phyloP scores from a whole-genome alignment of 2,329 filamentous ascomycete genomes.

The Fusarium falciforme region DNA sequence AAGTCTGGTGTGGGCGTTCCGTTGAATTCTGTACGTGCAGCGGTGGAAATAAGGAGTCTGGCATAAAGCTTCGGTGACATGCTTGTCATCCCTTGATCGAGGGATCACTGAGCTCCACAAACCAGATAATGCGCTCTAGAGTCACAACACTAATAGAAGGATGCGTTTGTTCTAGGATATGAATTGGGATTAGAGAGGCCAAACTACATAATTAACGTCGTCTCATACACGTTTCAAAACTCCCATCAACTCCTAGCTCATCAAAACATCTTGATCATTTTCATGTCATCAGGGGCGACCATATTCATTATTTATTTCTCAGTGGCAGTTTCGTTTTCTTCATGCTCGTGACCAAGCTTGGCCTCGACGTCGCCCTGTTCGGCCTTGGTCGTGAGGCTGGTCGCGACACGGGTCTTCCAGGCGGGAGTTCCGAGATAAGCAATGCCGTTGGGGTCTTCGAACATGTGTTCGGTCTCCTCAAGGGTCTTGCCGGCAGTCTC shows the following conservation, averaged over 20 bases:
- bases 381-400: constrained; percentile 10
- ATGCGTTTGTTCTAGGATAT: too few relatives aligned
- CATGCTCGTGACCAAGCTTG: constrained; percentile 20
- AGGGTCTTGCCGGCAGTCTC: constrained; percentile 62
- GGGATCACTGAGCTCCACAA: too few relatives aligned
- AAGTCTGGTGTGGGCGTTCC: too few relatives aligned
- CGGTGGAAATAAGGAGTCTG: too few relatives aligned
- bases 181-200: neutral
- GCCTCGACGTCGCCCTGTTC: constrained; percentile 38
- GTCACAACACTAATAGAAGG: too few relatives aligned
- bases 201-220: neutral
- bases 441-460: constrained; percentile 39
- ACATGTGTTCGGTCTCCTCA: constrained; percentile 69
- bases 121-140: too few relatives aligned
- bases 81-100: too few relatives aligned
- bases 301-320: constrained; percentile 16
- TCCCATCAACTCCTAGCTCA: neutral
- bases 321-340: neutral
- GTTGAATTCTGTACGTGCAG: too few relatives aligned
- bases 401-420: constrained; percentile 35
- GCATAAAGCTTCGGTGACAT: too few relatives aligned
- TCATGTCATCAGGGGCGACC: neutral
- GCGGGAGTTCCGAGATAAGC: constrained; percentile 33
- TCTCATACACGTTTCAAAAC: neutral
- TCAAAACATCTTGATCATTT: neutral